Conservation (phyloP, 768 basidiomycete genomes). For the Nidula microcarpa region DNA sequence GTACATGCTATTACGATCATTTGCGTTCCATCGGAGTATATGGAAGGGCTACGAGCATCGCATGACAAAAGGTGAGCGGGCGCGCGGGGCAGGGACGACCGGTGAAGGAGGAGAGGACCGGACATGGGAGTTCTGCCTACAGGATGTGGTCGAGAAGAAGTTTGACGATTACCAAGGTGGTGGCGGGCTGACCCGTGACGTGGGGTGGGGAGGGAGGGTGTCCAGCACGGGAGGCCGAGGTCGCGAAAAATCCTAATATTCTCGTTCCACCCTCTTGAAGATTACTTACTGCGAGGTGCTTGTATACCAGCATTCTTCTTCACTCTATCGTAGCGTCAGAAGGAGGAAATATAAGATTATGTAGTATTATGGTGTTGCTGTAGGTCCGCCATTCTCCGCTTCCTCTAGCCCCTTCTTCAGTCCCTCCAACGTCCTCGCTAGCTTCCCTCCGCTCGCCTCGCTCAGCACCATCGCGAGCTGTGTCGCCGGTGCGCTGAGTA, state of each 20-base stretch:
- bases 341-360: not conserved
- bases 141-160: slow-evolving; percentile 10
- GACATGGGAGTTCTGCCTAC: slow-evolving; percentile 84
- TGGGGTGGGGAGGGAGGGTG: no score
- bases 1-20: slow-evolving; percentile 75
- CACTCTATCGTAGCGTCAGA: no score
- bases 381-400: slow-evolving; percentile 6
- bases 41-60: slow-evolving; percentile 91
- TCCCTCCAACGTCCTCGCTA: slow-evolving; percentile 74
- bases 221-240: no score
- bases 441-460: slow-evolving; percentile 63
- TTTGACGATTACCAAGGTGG: no score
- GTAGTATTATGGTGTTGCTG: slow-evolving; percentile 6
- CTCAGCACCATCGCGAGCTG: slow-evolving; percentile 53
- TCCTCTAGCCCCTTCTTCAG: slow-evolving; percentile 68
- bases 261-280: no score
- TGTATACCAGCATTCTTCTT: no score
- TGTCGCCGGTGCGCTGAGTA: slow-evolving; percentile 72
- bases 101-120: slow-evolving; percentile 76
- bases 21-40: slow-evolving; percentile 60
- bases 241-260: no score
- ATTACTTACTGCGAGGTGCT: no score
- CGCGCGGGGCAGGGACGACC: slow-evolving; percentile 58
- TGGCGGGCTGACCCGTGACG: no score
- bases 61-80: slow-evolving; percentile 90